Percentiles rank a stretch among this genome's conserved stretches.
Conservation (phyloP, 352 stramenopile genomes). For the Pilasporangium apinafurcum region DNA sequence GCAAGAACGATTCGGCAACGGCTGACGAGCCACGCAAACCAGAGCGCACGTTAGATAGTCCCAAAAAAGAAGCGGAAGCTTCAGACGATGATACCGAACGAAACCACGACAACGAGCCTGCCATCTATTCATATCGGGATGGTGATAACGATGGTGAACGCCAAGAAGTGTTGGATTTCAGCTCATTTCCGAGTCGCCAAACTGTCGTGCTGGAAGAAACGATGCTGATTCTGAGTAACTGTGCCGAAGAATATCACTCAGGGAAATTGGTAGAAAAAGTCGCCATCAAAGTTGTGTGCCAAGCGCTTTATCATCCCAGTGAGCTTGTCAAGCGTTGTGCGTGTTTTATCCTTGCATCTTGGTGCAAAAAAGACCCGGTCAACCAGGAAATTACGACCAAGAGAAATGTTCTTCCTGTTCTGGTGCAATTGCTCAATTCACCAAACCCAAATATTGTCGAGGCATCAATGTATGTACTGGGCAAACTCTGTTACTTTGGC, state of each 20-base stretch:
- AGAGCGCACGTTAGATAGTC: conserved; percentile 3
- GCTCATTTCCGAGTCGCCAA: conserved; percentile 45
- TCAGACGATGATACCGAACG: conserved; percentile 1
- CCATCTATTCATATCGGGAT: conserved; percentile 1
- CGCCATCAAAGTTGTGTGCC: conserved; percentile 50
- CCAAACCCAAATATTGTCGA: conserved; percentile 54
- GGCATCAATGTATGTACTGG: conserved; percentile 47
- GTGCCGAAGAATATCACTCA: conserved; percentile 34
- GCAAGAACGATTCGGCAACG: conserved; percentile 1
- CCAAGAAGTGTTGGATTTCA: conserved; percentile 43
- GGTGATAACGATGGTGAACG: conserved; percentile 7
- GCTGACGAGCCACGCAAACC: background rate
- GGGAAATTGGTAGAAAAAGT: conserved; percentile 32
- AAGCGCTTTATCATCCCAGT: conserved; percentile 47
- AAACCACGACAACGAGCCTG: conserved; percentile 5
- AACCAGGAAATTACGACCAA: conserved; percentile 46
- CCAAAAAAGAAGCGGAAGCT: conserved; percentile 2
- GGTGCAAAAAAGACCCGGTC: conserved; percentile 40
- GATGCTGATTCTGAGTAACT: conserved; percentile 65
- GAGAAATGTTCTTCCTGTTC: conserved; percentile 25
- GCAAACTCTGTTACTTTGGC: conserved; percentile 50
- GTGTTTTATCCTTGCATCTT: conserved; percentile 59
- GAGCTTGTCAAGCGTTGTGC: conserved; percentile 65
- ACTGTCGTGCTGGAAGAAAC: conserved; percentile 61
- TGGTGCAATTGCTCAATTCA: conserved; percentile 60